A percentile compares a stretch with the other conserved stretches of the same genome.
Conservation (phyloP, 495 filamentous ascomycete species). For the Aspergillus ellipticus region DNA sequence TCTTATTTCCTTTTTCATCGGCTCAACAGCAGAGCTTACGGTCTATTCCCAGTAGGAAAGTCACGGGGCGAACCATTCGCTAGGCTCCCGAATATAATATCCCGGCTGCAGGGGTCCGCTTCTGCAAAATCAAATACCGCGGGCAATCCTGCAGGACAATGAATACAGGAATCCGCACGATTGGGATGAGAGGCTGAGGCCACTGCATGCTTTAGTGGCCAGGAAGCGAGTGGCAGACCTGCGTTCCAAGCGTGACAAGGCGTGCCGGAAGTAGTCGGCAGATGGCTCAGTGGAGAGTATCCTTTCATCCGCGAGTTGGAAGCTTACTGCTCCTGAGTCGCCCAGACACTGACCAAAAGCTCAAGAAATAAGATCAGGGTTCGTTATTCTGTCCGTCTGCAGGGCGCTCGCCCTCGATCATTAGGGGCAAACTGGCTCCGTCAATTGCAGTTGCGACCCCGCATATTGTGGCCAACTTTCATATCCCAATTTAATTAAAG, state of each 20-base stretch:
- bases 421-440: neutral
- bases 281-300: neutral
- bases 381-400: neutral
- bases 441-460: conserved; percentile 1
- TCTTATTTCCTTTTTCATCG: neutral
- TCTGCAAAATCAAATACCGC: neutral
- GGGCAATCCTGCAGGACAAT: neutral
- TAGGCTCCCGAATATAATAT: neutral
- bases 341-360: neutral
- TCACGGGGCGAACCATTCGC: neutral
- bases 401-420: neutral
- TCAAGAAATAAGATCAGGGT: neutral
- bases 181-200: neutral
- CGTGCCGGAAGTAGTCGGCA: neutral
- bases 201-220: neutral
- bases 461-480: neutral
- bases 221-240: neutral
- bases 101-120: neutral
- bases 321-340: conserved; percentile 2
- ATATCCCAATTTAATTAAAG: conserved; percentile 2
- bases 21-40: neutral
- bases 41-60: neutral
- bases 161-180: neutral
- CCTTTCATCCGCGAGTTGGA: neutral
- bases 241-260: neutral